Percentiles rank a stretch among this genome's conserved stretches.
Conservation (phyloP, 2,329 filamentous ascomycete species). For the Furcasterigmium sp. region DNA sequence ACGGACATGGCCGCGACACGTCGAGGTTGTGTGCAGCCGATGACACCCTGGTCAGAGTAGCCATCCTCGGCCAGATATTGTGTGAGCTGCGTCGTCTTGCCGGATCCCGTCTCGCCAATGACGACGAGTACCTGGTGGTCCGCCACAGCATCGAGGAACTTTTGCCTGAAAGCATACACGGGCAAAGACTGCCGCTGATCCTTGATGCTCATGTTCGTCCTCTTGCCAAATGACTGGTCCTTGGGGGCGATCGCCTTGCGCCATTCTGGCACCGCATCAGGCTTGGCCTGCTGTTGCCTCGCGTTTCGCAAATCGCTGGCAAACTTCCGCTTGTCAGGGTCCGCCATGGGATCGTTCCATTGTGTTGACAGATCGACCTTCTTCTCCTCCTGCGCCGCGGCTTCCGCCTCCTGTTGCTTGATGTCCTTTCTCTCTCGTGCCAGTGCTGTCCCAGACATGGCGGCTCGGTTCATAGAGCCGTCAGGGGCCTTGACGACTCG, state of each 20-base stretch:
- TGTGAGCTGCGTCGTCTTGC: constrained; percentile 94
- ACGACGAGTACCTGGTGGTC: constrained; percentile 93
- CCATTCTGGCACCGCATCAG: constrained; percentile 83
- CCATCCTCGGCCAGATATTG: constrained; percentile 93
- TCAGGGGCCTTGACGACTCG: constrained; percentile 96
- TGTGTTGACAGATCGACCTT: constrained; percentile 82
- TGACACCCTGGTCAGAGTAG: constrained; percentile 80
- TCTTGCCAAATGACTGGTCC: constrained; percentile 76
- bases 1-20: constrained; percentile 98
- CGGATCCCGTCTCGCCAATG: constrained; percentile 93
- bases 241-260: constrained; percentile 77
- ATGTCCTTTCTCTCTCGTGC: constrained; percentile 88
- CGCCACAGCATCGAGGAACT: constrained; percentile 79
- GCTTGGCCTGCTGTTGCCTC: constrained; percentile 50
- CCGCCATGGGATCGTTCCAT: constrained; percentile 96
- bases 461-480: constrained; percentile 94
- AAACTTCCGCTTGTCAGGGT: constrained; percentile 79
- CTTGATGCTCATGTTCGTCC: constrained; percentile 89
- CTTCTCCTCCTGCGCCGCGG: constrained; percentile 64
- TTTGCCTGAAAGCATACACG: constrained; percentile 81
- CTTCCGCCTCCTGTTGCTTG: constrained; percentile 81
- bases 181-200: constrained; percentile 87
- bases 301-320: constrained; percentile 76
- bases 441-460: constrained; percentile 84
- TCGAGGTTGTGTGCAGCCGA: constrained; percentile 94